Percentiles rank a stretch among this genome's conserved stretches.
Conservation (phyloP, 768 basidiomycete species). For the Collybia sordida region DNA sequence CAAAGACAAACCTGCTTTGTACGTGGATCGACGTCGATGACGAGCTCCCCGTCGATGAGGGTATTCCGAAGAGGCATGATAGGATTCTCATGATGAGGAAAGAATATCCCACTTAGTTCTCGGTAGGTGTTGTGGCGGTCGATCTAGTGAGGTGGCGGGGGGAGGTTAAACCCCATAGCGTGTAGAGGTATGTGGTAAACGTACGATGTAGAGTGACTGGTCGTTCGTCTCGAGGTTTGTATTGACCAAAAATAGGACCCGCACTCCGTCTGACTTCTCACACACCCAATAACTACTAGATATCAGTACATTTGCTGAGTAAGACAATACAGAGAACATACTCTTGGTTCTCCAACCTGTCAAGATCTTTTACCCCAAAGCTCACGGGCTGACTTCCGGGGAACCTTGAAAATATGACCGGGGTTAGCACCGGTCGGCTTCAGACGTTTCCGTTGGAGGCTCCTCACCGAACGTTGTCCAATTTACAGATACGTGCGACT, state of each 20-base stretch:
- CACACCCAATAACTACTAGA: slow-evolving; percentile 91
- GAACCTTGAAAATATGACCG: slow-evolving; percentile 52
- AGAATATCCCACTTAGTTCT: slow-evolving; percentile 71
- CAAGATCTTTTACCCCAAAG: slow-evolving; percentile 70
- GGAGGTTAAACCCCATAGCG: neutral
- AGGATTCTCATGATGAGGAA: slow-evolving; percentile 84
- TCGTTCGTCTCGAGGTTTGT: slow-evolving; percentile 49
- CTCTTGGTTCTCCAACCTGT: slow-evolving; percentile 83
- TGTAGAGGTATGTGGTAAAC: slow-evolving; percentile 21
- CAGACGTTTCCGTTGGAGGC: neutral
- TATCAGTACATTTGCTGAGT: slow-evolving; percentile 5
- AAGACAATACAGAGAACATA: slow-evolving; percentile 32
- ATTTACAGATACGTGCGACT: slow-evolving; percentile 64
- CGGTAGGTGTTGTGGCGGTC: slow-evolving; percentile 93
- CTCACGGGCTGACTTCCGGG: slow-evolving; percentile 97
- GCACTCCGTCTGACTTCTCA: slow-evolving; percentile 96
- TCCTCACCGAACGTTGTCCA: slow-evolving; percentile 64
- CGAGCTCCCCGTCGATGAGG: slow-evolving; percentile 91
- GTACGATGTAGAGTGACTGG: slow-evolving; percentile 75
- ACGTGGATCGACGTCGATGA: slow-evolving; percentile 81
- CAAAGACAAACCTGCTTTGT: slow-evolving; percentile 58
- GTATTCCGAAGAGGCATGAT: slow-evolving; percentile 71
- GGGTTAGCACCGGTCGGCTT: neutral
- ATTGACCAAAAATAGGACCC: slow-evolving; percentile 82
- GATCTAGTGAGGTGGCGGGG: slow-evolving; percentile 51